Evolutionary conservation across 2,329 filamentous ascomycete genomes (phyloP), one percentile per base, ranked within the genome.

Genomic region (Pseudocercospora crystallina): DNA sequence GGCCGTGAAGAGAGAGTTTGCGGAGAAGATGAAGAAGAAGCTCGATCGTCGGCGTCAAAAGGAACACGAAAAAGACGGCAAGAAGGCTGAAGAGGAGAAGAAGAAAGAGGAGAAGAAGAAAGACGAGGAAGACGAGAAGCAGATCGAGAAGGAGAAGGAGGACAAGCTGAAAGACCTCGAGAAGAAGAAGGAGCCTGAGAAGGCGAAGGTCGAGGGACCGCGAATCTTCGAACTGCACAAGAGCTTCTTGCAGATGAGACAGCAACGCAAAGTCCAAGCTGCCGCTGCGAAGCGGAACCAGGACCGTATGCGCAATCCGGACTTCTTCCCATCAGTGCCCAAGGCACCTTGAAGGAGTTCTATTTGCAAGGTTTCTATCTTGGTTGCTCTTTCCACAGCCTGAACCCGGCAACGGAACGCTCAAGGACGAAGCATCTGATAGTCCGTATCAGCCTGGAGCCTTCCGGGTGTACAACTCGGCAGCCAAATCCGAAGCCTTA

Each of bases 211-310:
- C 2, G 84, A 88, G 53, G 84, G 86, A 49, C 86, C 89, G 14
- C 82, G 92, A 36, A 80, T 95, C 2, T 99, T 94, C 72, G 82
- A 87, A 59, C 76, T 96, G 51, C 87, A 92, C 65, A 90, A 85
- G 87, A 92, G 83, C 20, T 96, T 99, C 71, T 95, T 90, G 67
- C 86, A 92, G 61, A 89, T 90, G 74, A 84, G 94, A 12, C 68
- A 96, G 43, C 84, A 90, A 67, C 87, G 86, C 66, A 85, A 90
- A 65, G 81, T 85, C 37, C 87, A 88, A 68, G 80, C 81, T n/a
- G 89, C 94, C 65, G 77, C 85, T 47, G 87, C 90, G 9, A 95
- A 85, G 70, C 79, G 87, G 45, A 94, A 92, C 64, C 83, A 85
- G 37, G 89, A 96, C 68, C 82, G 90, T 38, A 70, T 95, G 53